Evolutionary conservation across 176 grass and related monocot species (phyloP).

Genomic region (Calamus simplicifolius): DNA sequence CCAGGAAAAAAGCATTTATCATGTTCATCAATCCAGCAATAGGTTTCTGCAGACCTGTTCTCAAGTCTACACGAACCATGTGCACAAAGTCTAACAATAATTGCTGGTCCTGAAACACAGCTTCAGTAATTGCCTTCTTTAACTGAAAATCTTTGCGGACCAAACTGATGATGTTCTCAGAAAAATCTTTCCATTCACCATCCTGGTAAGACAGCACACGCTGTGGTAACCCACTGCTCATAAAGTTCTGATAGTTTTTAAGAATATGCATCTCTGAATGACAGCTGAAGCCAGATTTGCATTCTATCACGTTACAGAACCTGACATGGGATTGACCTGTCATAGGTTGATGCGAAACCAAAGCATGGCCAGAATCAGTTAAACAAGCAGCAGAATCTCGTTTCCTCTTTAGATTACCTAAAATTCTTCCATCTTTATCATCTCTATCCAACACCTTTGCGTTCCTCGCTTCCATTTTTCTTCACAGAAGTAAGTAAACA

Average conservation of each 20-base stretch:
- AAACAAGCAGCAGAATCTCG: constrained; percentile 22
- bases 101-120: constrained; percentile 29
- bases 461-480: constrained; percentile 59
- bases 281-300: constrained; percentile 23
- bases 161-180: constrained; percentile 51
- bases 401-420: constrained; percentile 53
- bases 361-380: constrained; percentile 19
- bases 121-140: constrained; percentile 72
- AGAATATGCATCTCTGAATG: constrained; percentile 31
- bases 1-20: constrained; percentile 68
- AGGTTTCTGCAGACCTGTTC: constrained; percentile 53
- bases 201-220: constrained; percentile 59
- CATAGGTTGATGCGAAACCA: constrained; percentile 17
- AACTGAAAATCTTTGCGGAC: constrained; percentile 49
- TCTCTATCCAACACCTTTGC: constrained; percentile 60
- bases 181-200: constrained; percentile 70
- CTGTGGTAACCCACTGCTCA: constrained; percentile 47
- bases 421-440: constrained; percentile 37
- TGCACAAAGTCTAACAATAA: constrained; percentile 78
- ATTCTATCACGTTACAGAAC: constrained; percentile 26
- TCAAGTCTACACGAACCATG: constrained; percentile 53
- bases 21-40: constrained; percentile 85
- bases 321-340: constrained; percentile 25
- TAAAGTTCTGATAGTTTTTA: constrained; percentile 68
- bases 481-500: constrained; percentile 33